A percentile compares a stretch with the other conserved stretches of the same genome.
phyloP scores from a whole-genome alignment of 805 yeast species.

The Ogataea methanolica region DNA sequence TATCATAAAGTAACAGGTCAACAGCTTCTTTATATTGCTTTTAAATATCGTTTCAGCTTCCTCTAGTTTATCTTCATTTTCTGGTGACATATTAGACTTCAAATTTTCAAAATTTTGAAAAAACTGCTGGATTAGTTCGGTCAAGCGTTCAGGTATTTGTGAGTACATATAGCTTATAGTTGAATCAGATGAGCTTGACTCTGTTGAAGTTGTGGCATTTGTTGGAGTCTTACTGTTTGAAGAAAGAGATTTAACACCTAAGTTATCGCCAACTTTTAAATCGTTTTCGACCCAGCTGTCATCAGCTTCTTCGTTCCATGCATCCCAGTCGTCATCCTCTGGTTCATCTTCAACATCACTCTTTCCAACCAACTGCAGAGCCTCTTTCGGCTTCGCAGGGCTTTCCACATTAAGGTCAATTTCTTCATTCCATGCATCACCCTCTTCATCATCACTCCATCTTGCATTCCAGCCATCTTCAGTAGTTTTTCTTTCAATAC shows the following conservation, averaged over 20 bases:
- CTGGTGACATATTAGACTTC: constrained; percentile 2
- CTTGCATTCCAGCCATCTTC: constrained; percentile 23
- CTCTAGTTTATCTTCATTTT: constrained; percentile 8
- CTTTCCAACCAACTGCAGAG: background rate
- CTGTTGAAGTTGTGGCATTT: constrained; percentile 2
- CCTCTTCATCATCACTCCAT: constrained; percentile 19
- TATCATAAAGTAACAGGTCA: constrained; percentile 25
- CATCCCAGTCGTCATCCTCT: constrained; percentile 27
- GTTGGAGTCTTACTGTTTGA: constrained; percentile 13
- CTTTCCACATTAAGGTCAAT: constrained; percentile 3
- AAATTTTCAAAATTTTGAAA: constrained; percentile 17
- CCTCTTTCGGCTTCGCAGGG: background rate
- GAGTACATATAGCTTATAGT: constrained; percentile 16
- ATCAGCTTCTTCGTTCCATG: constrained; percentile 17
- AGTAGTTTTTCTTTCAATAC: constrained; percentile 2
- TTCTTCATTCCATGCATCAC: constrained; percentile 8
- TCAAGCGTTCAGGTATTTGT: constrained; percentile 10
- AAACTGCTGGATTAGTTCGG: constrained; percentile 14
- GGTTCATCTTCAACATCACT: constrained; percentile 10
- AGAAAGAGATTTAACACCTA: constrained; percentile 18
- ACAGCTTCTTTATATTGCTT: constrained; percentile 23
- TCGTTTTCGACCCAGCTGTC: constrained; percentile 22
- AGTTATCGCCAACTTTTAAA: constrained; percentile 6
- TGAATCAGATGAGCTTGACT: too few species aligned
- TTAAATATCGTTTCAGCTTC: constrained; percentile 23